Conservation (phyloP, 2,329 filamentous ascomycete genomes). For the Colletotrichum tanaceti region DNA sequence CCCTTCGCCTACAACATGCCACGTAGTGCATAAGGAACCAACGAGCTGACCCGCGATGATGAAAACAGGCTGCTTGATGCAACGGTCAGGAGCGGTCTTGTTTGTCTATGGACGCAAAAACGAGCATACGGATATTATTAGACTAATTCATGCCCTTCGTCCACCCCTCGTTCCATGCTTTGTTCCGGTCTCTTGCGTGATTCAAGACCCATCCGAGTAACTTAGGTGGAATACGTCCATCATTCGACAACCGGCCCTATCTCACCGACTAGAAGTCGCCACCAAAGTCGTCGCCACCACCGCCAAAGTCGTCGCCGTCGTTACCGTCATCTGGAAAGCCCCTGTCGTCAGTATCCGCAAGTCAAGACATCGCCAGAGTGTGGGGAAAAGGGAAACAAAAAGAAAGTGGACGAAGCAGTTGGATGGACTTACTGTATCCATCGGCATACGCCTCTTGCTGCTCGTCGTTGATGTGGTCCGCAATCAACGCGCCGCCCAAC, state of each 20-base stretch:
- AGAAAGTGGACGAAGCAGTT: too few relatives aligned
- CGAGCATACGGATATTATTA: conserved; percentile 12
- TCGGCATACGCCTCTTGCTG: conserved; percentile 68
- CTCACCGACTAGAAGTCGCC: conserved; percentile 53
- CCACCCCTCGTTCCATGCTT: neutral
- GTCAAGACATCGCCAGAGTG: neutral
- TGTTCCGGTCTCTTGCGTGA: neutral
- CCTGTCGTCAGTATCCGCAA: conserved; percentile 38
- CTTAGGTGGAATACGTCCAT: too few relatives aligned
- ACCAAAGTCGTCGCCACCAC: conserved; percentile 47
- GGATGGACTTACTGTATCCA: conserved; percentile 53
- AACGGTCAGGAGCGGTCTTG: neutral
- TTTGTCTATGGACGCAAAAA: neutral
- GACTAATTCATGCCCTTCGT: conserved; percentile 3
- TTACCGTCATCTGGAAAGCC: conserved; percentile 29
- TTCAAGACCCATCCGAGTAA: neutral
- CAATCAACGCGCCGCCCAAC: conserved; percentile 80
- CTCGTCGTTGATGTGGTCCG: conserved; percentile 72
- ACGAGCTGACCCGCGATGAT: neutral
- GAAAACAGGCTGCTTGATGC: neutral
- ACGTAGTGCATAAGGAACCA: too few relatives aligned
- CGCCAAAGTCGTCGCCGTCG: conserved; percentile 45
- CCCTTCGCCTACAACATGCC: neutral
- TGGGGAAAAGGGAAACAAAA: too few relatives aligned
- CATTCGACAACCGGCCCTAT: too few relatives aligned